These are phyloP conservation scores for Orbilia quercus DNA, from an alignment of 2,329 filamentous ascomycete genomes.

Conservation along the genomic window DNA sequence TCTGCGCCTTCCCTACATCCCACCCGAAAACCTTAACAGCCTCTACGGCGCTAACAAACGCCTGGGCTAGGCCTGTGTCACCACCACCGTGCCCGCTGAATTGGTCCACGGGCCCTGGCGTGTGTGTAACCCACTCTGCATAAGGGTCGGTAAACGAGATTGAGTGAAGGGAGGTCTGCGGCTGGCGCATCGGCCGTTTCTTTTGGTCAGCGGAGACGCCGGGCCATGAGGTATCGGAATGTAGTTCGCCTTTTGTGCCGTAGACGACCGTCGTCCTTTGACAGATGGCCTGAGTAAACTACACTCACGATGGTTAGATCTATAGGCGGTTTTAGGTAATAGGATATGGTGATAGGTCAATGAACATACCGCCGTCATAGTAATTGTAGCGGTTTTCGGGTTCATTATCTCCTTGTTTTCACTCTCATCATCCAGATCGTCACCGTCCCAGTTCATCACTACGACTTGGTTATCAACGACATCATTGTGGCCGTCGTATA, in stretches of 20 bases:
- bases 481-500: conserved; percentile 91
- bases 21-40: conserved; percentile 78
- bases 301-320: neutral
- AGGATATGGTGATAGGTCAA: too few relatives aligned
- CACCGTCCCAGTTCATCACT: conserved; percentile 84
- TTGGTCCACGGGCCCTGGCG: conserved; percentile 43
- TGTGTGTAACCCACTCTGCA: conserved; percentile 50
- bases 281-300: conserved; percentile 84
- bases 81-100: conserved; percentile 79
- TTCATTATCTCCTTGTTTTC: conserved; percentile 65
- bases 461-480: conserved; percentile 94
- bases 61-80: conserved; percentile 80
- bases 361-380: conserved; percentile 78
- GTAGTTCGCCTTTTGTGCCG: conserved; percentile 85
- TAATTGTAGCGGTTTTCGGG: conserved; percentile 87
- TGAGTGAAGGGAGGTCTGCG: conserved; percentile 52
- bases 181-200: conserved; percentile 27
- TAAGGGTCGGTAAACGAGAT: conserved; percentile 47
- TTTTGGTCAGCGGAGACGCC: conserved; percentile 13
- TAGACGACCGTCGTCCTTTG: conserved; percentile 86
- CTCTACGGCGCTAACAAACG: conserved; percentile 85
- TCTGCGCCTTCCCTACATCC: conserved; percentile 77
- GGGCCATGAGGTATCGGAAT: conserved; percentile 74
- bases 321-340: neutral
- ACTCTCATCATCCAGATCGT: neutral